These are phyloP conservation scores for Penicillium samsonianum DNA, from an alignment of 495 filamentous ascomycete genomes.

Conservation along the genomic window DNA sequence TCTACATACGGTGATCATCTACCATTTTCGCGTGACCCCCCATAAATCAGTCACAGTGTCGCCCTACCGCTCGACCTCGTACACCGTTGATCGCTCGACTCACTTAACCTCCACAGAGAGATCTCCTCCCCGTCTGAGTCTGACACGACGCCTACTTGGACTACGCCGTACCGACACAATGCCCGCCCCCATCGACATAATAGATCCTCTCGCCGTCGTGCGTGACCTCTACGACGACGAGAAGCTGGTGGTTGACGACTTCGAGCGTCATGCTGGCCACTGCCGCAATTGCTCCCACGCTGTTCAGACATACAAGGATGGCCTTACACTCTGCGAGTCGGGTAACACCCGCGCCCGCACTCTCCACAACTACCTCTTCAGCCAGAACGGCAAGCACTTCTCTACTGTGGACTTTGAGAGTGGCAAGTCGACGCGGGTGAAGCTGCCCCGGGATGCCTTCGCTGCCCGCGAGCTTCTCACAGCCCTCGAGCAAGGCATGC, in stretches of 20 bases:
- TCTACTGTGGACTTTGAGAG: slow-evolving; percentile 50
- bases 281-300: slow-evolving; percentile 47
- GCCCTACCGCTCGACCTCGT: slow-evolving; percentile 32
- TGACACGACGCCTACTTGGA: slow-evolving; percentile 21
- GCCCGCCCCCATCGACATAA: slow-evolving; percentile 32
- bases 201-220: slow-evolving; percentile 35
- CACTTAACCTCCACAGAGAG: slow-evolving; percentile 25
- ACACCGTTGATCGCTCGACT: slow-evolving; percentile 27
- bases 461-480: slow-evolving; percentile 47
- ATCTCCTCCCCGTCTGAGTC: slow-evolving; percentile 18
- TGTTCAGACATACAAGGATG: slow-evolving; percentile 35
- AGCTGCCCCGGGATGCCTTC: slow-evolving; percentile 46
- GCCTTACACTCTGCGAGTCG: slow-evolving; percentile 48
- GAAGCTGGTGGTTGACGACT: slow-evolving; percentile 24
- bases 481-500: slow-evolving; percentile 50
- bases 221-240: slow-evolving; percentile 50
- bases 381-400: slow-evolving; percentile 47
- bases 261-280: slow-evolving; percentile 25
- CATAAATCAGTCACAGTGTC: slow-evolving; percentile 40
- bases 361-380: slow-evolving; percentile 53
- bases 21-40: slow-evolving; percentile 25
- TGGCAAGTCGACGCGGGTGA: slow-evolving; percentile 46
- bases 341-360: slow-evolving; percentile 48
- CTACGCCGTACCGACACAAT: slow-evolving; percentile 36
- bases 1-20: slow-evolving; percentile 17